Conservation (phyloP, 1,139 yeast genomes). For the Suhomyces kunorum region DNA sequence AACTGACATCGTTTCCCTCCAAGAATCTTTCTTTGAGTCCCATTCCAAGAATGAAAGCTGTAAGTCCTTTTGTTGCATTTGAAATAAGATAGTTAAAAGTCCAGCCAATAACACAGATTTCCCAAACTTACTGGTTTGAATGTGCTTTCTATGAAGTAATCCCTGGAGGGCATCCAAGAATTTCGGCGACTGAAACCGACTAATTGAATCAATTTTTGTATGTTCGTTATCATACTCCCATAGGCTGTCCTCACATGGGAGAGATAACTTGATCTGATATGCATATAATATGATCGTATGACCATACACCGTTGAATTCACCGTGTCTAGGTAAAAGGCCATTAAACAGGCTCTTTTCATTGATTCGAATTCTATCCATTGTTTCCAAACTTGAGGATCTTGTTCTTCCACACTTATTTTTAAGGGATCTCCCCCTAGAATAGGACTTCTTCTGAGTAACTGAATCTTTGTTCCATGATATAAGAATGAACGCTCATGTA, state of each 20-base stretch:
- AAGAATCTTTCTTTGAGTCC: constrained; percentile 41
- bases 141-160: constrained; percentile 53
- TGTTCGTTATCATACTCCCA: constrained; percentile 30
- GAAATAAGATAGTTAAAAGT: constrained; percentile 62
- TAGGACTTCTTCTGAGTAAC: constrained; percentile 66
- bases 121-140: constrained; percentile 55
- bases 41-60: constrained; percentile 46
- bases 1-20: constrained; percentile 64
- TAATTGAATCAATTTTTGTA: constrained; percentile 11
- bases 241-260: constrained; percentile 35
- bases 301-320: constrained; percentile 37
- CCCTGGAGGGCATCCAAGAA: constrained; percentile 59
- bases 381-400: constrained; percentile 25
- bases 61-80: constrained; percentile 71
- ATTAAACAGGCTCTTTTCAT: constrained; percentile 35
- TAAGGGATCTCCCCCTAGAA: constrained; percentile 65
- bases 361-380: constrained; percentile 36
- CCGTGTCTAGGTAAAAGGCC: constrained; percentile 36
- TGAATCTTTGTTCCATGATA: constrained; percentile 79
- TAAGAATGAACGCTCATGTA: constrained; percentile 72
- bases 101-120: constrained; percentile 69
- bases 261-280: constrained; percentile 31
- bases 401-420: constrained; percentile 14
- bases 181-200: constrained; percentile 13
- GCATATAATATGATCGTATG: constrained; percentile 32